Percentiles rank a stretch among this genome's conserved stretches.
Conservation (phyloP, 768 basidiomycete species). For the Postia placenta region DNA sequence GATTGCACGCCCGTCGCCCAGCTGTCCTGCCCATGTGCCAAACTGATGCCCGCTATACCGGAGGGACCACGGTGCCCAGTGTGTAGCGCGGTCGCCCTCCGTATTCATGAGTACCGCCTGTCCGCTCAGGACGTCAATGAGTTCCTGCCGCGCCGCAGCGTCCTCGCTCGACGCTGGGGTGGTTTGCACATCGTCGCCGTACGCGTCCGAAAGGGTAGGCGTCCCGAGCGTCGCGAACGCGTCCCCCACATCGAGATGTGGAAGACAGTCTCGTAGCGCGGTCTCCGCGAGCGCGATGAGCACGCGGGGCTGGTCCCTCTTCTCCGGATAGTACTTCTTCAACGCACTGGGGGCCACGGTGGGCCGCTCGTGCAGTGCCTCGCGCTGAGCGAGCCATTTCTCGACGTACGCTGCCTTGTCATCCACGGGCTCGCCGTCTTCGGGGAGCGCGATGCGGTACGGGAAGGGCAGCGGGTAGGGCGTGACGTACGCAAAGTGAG, state of each 20-base stretch:
- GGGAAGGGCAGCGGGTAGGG: slow-evolving; percentile 85
- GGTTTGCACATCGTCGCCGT: slow-evolving; percentile 21
- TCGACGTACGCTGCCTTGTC: slow-evolving; percentile 66
- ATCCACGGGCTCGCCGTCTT: slow-evolving; percentile 36
- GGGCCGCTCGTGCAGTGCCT: slow-evolving; percentile 40
- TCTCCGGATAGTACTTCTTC: slow-evolving; percentile 34
- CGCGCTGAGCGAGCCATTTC: slow-evolving; percentile 64
- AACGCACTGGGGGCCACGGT: slow-evolving; percentile 17
- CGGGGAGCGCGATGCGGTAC: slow-evolving; percentile 57
- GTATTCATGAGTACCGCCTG: slow-evolving; percentile 60
- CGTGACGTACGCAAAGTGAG: slow-evolving; percentile 77
- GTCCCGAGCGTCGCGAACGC: slow-evolving; percentile 61
- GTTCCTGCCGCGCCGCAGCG: slow-evolving; percentile 52
- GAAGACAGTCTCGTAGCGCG: slow-evolving; percentile 70
- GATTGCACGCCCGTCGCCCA: slow-evolving; percentile 95
- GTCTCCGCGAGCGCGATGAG: slow-evolving; percentile 72
- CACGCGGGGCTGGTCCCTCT: slow-evolving; percentile 44
- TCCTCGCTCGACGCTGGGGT: slow-evolving; percentile 24
- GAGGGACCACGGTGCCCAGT: slow-evolving; percentile 67
- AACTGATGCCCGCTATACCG: slow-evolving; percentile 92
- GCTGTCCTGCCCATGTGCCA: slow-evolving; percentile 86
- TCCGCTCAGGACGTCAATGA: slow-evolving; percentile 80
- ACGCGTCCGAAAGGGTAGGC: slow-evolving; percentile 39
- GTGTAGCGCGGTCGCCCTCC: slow-evolving; percentile 23
- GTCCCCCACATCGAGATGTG: slow-evolving; percentile 84